phyloP scores from a whole-genome alignment of 2,329 filamentous ascomycete species.

The Fusarium tjaetaba region DNA sequence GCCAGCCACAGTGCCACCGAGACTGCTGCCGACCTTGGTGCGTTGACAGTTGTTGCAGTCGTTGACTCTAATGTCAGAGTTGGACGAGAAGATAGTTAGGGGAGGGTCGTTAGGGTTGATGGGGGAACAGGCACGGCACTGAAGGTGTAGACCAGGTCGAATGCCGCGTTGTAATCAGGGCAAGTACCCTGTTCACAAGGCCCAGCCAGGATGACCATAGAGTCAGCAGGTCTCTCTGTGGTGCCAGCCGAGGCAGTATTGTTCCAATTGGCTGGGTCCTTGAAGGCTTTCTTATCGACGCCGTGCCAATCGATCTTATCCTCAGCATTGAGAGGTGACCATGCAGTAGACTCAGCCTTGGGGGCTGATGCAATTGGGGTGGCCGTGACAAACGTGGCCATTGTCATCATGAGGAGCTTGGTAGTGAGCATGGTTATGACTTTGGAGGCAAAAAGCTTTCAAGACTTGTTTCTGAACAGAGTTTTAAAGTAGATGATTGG shows the following conservation, averaged over 20 bases:
- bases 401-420: neutral
- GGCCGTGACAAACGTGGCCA: neutral
- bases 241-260: neutral
- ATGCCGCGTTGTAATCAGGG: neutral
- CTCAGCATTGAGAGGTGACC: neutral
- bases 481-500: too few relatives aligned
- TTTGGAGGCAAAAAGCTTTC: neutral
- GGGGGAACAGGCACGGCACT: neutral
- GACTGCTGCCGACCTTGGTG: neutral
- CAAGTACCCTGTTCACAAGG: neutral
- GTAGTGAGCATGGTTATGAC: neutral
- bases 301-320: neutral
- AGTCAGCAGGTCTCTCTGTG: neutral
- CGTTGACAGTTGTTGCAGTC: neutral
- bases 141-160: neutral
- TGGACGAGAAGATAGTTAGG: neutral
- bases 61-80: neutral
- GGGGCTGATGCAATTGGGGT: neutral
- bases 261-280: neutral
- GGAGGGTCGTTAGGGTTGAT: neutral
- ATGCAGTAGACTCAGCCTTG: neutral
- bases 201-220: neutral
- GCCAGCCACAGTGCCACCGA: neutral
- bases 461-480: too few relatives aligned
- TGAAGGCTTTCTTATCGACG: neutral